Percentiles rank a stretch among this genome's conserved stretches.
Evolutionary conservation across 1,139 yeast species (phyloP).

Genomic region (Barnettozyma hawaiiensis): DNA sequence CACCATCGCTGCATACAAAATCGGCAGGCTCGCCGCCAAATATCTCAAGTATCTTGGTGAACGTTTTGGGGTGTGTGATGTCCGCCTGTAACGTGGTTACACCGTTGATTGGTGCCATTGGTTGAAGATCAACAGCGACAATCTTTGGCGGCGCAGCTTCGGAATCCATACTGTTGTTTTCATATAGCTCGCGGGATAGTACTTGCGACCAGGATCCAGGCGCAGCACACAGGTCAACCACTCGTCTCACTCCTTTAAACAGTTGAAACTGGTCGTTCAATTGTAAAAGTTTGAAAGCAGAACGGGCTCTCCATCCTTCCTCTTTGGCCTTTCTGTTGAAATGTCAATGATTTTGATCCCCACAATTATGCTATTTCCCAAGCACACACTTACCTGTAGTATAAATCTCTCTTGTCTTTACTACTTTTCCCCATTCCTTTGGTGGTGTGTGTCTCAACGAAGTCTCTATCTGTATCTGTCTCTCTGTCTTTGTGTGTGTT

Average conservation of each 20-base stretch:
- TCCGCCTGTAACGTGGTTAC: slow-evolving; percentile 92
- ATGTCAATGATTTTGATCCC: too few relatives aligned
- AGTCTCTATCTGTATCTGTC: not conserved
- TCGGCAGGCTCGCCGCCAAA: slow-evolving; percentile 94
- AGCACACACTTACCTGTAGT: slow-evolving; percentile 37
- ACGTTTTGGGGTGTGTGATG: slow-evolving; percentile 90
- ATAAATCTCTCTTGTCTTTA: slow-evolving; percentile 90
- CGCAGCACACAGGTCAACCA: slow-evolving; percentile 96
- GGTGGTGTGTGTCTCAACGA: not conserved
- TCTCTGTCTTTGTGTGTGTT: not conserved
- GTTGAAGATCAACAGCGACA: slow-evolving; percentile 93
- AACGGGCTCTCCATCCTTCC: slow-evolving; percentile 95
- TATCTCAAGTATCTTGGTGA: slow-evolving; percentile 63
- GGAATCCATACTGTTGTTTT: slow-evolving; percentile 30
- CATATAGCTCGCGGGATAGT: slow-evolving; percentile 61
- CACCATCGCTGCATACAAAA: slow-evolving; percentile 95
- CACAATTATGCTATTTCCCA: too few relatives aligned
- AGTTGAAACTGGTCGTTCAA: slow-evolving; percentile 83
- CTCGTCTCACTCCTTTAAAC: slow-evolving; percentile 68
- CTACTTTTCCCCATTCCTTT: slow-evolving; percentile 85
- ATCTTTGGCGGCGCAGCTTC: slow-evolving; percentile 51
- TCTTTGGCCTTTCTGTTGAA: slow-evolving; percentile 91
- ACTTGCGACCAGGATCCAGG: slow-evolving; percentile 99
- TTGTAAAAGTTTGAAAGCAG: slow-evolving; percentile 89
- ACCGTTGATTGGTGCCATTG: slow-evolving; percentile 91